These are phyloP conservation scores for Russula ochroleuca DNA, from an alignment of 768 basidiomycete genomes.

Conservation along the genomic window DNA sequence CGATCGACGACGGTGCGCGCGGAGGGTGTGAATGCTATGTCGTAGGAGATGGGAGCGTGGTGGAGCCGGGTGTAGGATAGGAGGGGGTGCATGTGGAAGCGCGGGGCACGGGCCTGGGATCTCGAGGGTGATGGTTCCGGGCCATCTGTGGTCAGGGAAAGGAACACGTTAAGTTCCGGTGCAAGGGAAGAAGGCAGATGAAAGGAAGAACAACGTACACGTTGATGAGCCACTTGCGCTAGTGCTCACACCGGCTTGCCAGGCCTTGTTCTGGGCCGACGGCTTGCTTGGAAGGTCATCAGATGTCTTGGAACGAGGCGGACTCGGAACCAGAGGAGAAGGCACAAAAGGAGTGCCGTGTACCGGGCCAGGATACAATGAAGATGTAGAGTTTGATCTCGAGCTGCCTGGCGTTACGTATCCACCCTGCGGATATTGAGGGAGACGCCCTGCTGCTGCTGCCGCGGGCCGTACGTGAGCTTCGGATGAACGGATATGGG, in stretches of 20 bases:
- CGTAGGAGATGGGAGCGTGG: slow-evolving; percentile 59
- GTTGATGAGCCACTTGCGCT: slow-evolving; percentile 38
- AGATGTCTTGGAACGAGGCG: slow-evolving; percentile 26
- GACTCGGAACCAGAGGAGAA: slow-evolving; percentile 24
- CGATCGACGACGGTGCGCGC: slow-evolving; percentile 54
- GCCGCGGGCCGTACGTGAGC: slow-evolving; percentile 26
- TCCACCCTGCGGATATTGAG: slow-evolving; percentile 27
- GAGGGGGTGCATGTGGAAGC: slow-evolving; percentile 59
- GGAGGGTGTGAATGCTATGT: slow-evolving; percentile 53
- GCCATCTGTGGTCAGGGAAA: background rate
- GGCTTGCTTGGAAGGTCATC: slow-evolving; percentile 42
- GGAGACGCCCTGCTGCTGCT: slow-evolving; percentile 23
- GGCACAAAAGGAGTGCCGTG: slow-evolving; percentile 27
- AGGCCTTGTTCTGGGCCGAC: slow-evolving; percentile 45
- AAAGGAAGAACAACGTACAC: slow-evolving; percentile 36
- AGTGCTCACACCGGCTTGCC: slow-evolving; percentile 42
- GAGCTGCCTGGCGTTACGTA: slow-evolving; percentile 41
- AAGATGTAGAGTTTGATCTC: slow-evolving; percentile 51
- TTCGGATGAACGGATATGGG: slow-evolving; percentile 26
- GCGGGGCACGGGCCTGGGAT: slow-evolving; percentile 34
- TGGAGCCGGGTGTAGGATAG: slow-evolving; percentile 53
- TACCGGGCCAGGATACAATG: slow-evolving; percentile 41
- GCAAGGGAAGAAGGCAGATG: background rate
- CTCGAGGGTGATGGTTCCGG: slow-evolving; percentile 27
- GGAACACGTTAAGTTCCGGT: background rate